A percentile compares a stretch with the other conserved stretches of the same genome.
These are phyloP conservation scores for Rhizopogon vesiculosus DNA, from an alignment of 768 basidiomycete genomes.

Conservation along the genomic window DNA sequence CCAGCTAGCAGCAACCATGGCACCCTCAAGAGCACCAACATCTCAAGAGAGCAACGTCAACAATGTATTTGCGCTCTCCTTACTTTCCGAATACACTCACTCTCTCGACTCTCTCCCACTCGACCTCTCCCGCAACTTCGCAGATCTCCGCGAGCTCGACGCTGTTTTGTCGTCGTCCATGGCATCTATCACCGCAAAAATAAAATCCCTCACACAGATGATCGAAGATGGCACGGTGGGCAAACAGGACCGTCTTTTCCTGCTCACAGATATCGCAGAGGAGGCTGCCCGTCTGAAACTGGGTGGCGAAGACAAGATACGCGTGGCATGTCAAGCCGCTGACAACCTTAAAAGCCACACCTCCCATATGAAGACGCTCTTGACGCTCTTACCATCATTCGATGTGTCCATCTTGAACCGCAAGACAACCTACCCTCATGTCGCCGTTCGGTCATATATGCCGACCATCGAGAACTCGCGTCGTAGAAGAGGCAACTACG, in stretches of 20 bases:
- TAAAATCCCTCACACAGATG: slow-evolving; percentile 68
- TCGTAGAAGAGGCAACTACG: slow-evolving; percentile 51
- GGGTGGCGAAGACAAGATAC: slow-evolving; percentile 97
- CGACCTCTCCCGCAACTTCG: slow-evolving; percentile 91
- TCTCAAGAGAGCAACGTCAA: slow-evolving; percentile 28
- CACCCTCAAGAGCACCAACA: slow-evolving; percentile 29
- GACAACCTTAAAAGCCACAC: slow-evolving; percentile 76
- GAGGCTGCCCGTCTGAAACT: slow-evolving; percentile 88
- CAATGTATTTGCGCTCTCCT: slow-evolving; percentile 58
- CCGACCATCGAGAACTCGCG: slow-evolving; percentile 68
- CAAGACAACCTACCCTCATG: slow-evolving; percentile 72
- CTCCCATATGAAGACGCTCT: slow-evolving; percentile 55
- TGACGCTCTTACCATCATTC: slow-evolving; percentile 60
- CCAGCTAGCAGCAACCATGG: slow-evolving; percentile 22
- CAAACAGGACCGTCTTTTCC: slow-evolving; percentile 76
- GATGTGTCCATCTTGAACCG: slow-evolving; percentile 53
- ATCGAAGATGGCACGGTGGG: slow-evolving; percentile 57
- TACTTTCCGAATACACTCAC: slow-evolving; percentile 84
- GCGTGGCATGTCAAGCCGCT: slow-evolving; percentile 86
- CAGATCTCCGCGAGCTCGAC: slow-evolving; percentile 96
- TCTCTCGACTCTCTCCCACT: slow-evolving; percentile 90
- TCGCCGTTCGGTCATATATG: slow-evolving; percentile 63
- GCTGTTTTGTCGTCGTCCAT: slow-evolving; percentile 93
- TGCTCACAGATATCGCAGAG: slow-evolving; percentile 90
- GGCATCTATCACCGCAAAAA: slow-evolving; percentile 73